Conservation (phyloP, 164 flowering plant species). For the Stephania cephalantha region DNA sequence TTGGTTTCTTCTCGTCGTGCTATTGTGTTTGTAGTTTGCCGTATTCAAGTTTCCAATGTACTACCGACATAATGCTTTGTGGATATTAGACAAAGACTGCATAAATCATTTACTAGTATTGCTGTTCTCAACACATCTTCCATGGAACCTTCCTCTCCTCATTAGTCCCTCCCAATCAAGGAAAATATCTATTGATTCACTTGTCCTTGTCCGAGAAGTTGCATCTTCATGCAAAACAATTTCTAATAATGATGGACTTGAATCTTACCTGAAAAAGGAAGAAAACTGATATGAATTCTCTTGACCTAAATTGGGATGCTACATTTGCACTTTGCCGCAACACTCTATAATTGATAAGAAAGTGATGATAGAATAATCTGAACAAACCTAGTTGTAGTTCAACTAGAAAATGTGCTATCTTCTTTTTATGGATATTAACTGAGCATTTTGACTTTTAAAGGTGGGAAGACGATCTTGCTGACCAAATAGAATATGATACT, state of each 20-base stretch:
- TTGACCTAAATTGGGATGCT: background rate
- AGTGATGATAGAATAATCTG: too few relatives aligned
- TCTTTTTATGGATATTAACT: background rate
- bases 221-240: background rate
- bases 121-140: background rate
- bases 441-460: background rate
- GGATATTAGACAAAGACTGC: background rate
- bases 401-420: too few relatives aligned
- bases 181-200: background rate
- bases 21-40: background rate
- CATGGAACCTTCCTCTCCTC: too few relatives aligned
- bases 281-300: background rate
- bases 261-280: background rate
- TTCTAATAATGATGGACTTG: background rate
- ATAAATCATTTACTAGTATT: background rate
- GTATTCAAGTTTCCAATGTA: background rate
- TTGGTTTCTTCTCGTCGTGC: background rate
- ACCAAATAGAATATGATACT: constrained; percentile 55
- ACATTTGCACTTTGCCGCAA: too few relatives aligned
- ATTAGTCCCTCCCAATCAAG: background rate
- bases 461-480: constrained; percentile 18
- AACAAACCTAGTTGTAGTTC: too few relatives aligned
- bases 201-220: background rate
- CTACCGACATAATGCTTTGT: background rate
- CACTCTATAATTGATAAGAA: too few relatives aligned